Evolutionary conservation across 306 rosid genomes (phyloP), one percentile per base, ranked within the genome.

Genomic region (Castanea sativa): DNA sequence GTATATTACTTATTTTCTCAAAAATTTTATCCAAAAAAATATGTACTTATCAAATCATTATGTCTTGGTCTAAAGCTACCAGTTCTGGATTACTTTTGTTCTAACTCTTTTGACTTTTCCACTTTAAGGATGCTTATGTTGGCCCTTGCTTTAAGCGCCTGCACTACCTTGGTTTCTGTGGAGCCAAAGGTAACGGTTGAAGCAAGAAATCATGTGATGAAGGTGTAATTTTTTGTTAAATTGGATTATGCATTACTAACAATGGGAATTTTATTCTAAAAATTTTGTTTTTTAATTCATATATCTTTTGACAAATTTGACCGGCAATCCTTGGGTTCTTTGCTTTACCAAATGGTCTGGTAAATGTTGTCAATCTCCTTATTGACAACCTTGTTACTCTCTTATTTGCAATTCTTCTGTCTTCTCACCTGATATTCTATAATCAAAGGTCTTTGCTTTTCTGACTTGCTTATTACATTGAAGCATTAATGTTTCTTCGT

Each of bases 261-360:
- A 25, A 56, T 35, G 18, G 76, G 55, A 69, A 16, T 65, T 60
- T 6, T 18, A 35, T 35, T 21, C 15, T 35, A 38, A 16, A 19
- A 21, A 68, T 5, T 6, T 58, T 61, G 12, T 49, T 79, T 63
- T 61, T 33, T 38, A 56, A 19, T 55, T 35, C 80, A 73, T 79
- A 49, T 78, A 78, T 84, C 81, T 86, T 27, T 35, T 78, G 75
- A 75, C 70, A 77, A 84, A 72, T 88, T 72, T 83, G 73, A 79
- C 99, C 90, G 97, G 94, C 99, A 73, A 94, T 97, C 53, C 70
- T 92, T 81, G 99, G 99, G 83, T 94, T 94, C 87, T 94, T 94
- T 86, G 94, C 99, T 71, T 84, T 92, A 84, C 95, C 93, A 82
- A 94, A 89, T 87, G 99, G 91, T 85, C 97, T 95, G 33, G 85